Conservation (phyloP, 768 basidiomycete genomes). For the Lyophyllum atratum region DNA sequence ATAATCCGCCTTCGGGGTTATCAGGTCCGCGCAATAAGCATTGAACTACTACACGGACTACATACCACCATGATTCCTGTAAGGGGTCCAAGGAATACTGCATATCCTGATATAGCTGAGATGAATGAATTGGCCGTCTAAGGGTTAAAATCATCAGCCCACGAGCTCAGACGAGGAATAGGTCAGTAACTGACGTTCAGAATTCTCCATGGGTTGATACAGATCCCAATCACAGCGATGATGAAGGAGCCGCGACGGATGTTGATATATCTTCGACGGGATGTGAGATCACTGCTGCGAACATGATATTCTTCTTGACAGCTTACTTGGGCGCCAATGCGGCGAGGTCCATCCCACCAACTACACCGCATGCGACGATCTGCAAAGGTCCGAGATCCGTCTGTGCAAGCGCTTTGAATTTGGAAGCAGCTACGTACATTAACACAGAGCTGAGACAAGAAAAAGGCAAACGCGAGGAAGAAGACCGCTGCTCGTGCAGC, state of each 20-base stretch:
- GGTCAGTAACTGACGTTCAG: slow-evolving; percentile 21
- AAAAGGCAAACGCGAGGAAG: slow-evolving; percentile 31
- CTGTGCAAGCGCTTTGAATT: too few relatives aligned
- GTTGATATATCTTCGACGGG: slow-evolving; percentile 22
- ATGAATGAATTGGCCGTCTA: slow-evolving; percentile 28
- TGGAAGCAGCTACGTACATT: slow-evolving; percentile 19
- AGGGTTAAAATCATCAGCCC: neutral
- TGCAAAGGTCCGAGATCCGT: neutral
- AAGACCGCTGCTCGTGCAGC: slow-evolving; percentile 33
- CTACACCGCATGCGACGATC: slow-evolving; percentile 31
- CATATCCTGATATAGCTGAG: slow-evolving; percentile 31
- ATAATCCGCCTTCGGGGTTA: slow-evolving; percentile 24
- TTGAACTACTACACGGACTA: neutral
- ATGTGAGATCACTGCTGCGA: neutral
- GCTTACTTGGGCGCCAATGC: slow-evolving; percentile 24
- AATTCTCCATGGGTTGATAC: slow-evolving; percentile 33
- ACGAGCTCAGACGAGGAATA: neutral
- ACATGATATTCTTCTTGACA: neutral
- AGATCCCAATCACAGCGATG: slow-evolving; percentile 28
- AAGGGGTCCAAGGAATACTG: slow-evolving; percentile 31
- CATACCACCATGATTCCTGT: slow-evolving; percentile 33
- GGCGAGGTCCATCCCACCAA: slow-evolving; percentile 35
- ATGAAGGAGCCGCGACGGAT: slow-evolving; percentile 33
- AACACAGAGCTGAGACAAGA: slow-evolving; percentile 29
- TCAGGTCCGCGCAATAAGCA: neutral